Evolutionary conservation across 352 stramenopile genomes (phyloP), one percentile per base, ranked within the genome.

Genomic region (Globisporangium parvum): DNA sequence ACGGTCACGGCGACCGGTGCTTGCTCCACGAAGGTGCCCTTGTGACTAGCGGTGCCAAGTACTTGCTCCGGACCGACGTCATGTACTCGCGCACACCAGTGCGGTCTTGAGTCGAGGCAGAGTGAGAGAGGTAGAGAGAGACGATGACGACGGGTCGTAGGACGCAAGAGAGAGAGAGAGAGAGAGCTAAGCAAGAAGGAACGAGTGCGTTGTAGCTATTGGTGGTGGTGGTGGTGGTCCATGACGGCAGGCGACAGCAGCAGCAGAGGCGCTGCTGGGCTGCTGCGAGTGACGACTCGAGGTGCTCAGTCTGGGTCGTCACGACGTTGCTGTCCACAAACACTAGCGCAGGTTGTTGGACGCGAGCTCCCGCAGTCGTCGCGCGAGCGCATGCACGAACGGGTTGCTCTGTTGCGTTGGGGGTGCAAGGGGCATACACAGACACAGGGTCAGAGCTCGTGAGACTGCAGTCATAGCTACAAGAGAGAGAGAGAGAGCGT

Each of bases 51-150:
- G 80, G 82, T 49, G 75, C 60, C 12, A 93, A 93, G 58, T 91
- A 91, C 53, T 53, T 93, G 14, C 59, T 91, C 14, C 80, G 83
- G 21, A 85, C 80, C 0, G 82, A 93, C 69, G 76, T 93, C 66
- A 93, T 93, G 82, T 93, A 91, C 66, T 76, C 73, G 31, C 59
- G 46, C 20, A 59, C 47, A 17, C 65, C 62, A 28, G 53, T 49
- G n/a, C 46, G 47, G 41, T 45, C 26, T 4, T 44, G 56, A 67
- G n/a, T n/a, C n/a, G n/a, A n/a, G n/a, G n/a, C 14, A 0, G 3
- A 31, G 24, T 24, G 2, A 33, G 47, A 53, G 9, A 6, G 8
- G n/a, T n/a, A n/a, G 18, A 6, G 18, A 12, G 18, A 31, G 48
- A 28, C n/a, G n/a, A n/a, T n/a, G n/a, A n/a, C n/a, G n/a, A n/a